Percentiles rank a stretch among this genome's conserved stretches.
Conservation (phyloP, 1,139 yeast genomes). For the Debaryomyces coudertii region DNA sequence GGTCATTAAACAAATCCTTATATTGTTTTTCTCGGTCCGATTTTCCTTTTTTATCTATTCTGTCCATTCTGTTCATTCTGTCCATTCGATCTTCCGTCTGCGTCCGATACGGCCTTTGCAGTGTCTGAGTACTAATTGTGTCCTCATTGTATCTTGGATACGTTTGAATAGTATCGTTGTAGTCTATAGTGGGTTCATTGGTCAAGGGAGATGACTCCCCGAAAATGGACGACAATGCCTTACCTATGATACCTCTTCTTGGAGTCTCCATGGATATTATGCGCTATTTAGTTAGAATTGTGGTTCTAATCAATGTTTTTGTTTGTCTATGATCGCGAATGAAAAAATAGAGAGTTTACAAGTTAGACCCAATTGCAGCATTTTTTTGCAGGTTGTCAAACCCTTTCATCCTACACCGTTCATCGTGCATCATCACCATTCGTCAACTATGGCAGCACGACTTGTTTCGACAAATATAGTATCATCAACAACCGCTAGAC, state of each 20-base stretch:
- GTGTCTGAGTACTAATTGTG: slow-evolving; percentile 4
- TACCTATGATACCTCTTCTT: slow-evolving; percentile 12
- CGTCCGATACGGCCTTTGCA: background rate
- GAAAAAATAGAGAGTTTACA: slow-evolving; percentile 2
- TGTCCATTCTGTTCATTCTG: background rate
- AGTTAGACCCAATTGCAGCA: background rate
- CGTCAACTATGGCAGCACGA: too few relatives aligned
- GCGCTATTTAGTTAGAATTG: background rate
- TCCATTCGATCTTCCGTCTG: background rate
- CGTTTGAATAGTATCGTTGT: slow-evolving; percentile 32
- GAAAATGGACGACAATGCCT: slow-evolving; percentile 15
- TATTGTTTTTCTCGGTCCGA: background rate
- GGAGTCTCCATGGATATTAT: slow-evolving; percentile 8
- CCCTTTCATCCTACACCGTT: background rate
- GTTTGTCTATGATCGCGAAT: slow-evolving; percentile 1
- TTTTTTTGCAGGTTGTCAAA: background rate
- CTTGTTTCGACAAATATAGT: background rate
- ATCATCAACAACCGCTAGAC: background rate
- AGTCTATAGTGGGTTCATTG: slow-evolving; percentile 45
- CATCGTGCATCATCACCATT: too few relatives aligned
- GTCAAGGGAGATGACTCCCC: slow-evolving; percentile 26
- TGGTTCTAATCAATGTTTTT: slow-evolving; percentile 2
- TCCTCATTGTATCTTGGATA: slow-evolving; percentile 8
- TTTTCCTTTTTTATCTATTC: background rate
- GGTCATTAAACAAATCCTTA: slow-evolving; percentile 14